Percentiles rank a stretch among this genome's conserved stretches.
Evolutionary conservation across 306 rosid species (phyloP).

Genomic region (Medicago arabica): DNA sequence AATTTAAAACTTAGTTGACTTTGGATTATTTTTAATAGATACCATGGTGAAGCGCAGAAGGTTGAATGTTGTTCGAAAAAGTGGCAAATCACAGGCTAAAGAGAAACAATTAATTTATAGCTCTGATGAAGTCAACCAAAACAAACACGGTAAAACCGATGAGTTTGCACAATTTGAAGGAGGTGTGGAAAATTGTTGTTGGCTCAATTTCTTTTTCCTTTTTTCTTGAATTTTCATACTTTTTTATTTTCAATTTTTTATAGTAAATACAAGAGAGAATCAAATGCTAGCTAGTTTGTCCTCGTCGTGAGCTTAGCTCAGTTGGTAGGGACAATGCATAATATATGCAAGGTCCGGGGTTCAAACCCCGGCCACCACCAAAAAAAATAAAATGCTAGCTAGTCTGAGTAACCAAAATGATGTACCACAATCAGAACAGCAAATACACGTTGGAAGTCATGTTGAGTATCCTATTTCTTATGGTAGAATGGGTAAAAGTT

Average conservation of each 20-base stretch:
- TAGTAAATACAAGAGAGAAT: not conserved
- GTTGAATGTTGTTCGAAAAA: constrained; percentile 5
- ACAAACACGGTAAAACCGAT: not conserved
- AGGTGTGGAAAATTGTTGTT: constrained; percentile 10
- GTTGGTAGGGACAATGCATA: too few relatives aligned
- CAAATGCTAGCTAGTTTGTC: not conserved
- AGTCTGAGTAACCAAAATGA: constrained; percentile 3
- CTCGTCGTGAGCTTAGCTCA: too few relatives aligned
- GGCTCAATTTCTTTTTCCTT: not conserved
- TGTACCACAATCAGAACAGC: not conserved
- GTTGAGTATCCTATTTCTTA: not conserved
- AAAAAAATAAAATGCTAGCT: not conserved
- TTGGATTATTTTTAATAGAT: not conserved
- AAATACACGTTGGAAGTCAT: not conserved
- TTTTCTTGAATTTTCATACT: constrained; percentile 10
- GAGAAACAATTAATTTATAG: constrained; percentile 1
- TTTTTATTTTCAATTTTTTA: constrained; percentile 7
- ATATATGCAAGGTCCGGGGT: too few relatives aligned
- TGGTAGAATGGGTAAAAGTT: not conserved
- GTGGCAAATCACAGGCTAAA: constrained; percentile 7
- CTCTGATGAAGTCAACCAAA: constrained; percentile 22
- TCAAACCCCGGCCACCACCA: too few relatives aligned
- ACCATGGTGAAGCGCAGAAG: constrained; percentile 1
- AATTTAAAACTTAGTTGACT: not conserved
- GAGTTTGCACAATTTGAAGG: constrained; percentile 12